Evolutionary conservation across 2,329 filamentous ascomycete species (phyloP).

Genomic region (Fusarium sp.): DNA sequence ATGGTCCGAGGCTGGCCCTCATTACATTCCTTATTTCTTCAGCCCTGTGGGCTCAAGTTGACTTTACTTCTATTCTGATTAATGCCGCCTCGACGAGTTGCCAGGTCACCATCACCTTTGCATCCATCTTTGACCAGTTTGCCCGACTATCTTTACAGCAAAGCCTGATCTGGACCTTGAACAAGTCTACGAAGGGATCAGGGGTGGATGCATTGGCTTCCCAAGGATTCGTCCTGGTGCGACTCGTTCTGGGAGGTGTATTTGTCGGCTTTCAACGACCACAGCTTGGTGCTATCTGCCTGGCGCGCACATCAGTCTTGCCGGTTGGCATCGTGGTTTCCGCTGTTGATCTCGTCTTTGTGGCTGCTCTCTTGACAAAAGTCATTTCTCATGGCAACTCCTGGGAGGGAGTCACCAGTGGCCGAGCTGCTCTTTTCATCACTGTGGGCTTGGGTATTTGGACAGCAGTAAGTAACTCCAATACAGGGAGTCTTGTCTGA

Average conservation of each 20-base stretch:
- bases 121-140: constrained; percentile 64
- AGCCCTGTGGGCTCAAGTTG: constrained; percentile 61
- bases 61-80: constrained; percentile 60
- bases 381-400: constrained; percentile 51
- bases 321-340: constrained; percentile 57
- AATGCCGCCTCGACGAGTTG: constrained; percentile 56
- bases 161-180: constrained; percentile 61
- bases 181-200: constrained; percentile 50
- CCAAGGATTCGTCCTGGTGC: constrained; percentile 57
- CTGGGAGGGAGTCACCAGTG: constrained; percentile 42
- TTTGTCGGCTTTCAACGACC: constrained; percentile 63
- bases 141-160: constrained; percentile 62
- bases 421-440: constrained; percentile 54
- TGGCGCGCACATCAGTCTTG: constrained; percentile 55
- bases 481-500: constrained; percentile 3
- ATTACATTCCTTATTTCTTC: constrained; percentile 60
- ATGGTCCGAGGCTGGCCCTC: constrained; percentile 71
- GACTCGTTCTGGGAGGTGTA: constrained; percentile 61
- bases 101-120: constrained; percentile 61
- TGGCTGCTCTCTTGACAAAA: constrained; percentile 53
- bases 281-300: constrained; percentile 61
- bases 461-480: constrained; percentile 58
- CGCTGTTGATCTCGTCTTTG: constrained; percentile 55
- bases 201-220: constrained; percentile 50
- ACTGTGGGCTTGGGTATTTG: constrained; percentile 59